phyloP scores from a whole-genome alignment of 345 rosid species.

The Carallia brachiata region DNA sequence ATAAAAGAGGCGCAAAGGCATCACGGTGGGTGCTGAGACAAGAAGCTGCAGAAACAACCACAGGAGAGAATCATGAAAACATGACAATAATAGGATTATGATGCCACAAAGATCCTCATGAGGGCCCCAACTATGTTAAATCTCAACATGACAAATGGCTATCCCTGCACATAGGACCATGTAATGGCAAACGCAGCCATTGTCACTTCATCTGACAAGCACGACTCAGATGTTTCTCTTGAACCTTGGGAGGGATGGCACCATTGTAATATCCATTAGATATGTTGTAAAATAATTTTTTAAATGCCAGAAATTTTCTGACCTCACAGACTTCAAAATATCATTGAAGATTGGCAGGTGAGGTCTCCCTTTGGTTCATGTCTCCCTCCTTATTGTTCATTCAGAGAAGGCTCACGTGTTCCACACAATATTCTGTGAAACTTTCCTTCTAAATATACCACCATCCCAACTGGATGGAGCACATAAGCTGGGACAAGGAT shows the following conservation, averaged over 20 bases:
- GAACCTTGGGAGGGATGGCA: not conserved
- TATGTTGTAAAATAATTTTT: not conserved
- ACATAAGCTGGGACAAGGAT: not conserved
- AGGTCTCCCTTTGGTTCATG: not conserved
- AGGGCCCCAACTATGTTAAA: not conserved
- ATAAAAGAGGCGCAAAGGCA: slow-evolving; percentile 55
- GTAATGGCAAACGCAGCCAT: slow-evolving; percentile 2
- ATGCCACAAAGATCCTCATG: not conserved
- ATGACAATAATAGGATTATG: not conserved
- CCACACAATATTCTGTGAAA: too few species aligned
- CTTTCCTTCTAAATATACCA: not conserved
- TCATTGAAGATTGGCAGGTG: not conserved
- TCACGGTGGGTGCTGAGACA: slow-evolving; percentile 60
- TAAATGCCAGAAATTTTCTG: not conserved
- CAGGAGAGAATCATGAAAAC: slow-evolving; percentile 13
- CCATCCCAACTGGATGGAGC: not conserved
- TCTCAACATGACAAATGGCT: not conserved
- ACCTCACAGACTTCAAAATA: not conserved
- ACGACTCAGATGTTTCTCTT: not conserved
- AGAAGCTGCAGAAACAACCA: slow-evolving; percentile 57
- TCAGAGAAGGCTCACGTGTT: too few species aligned
- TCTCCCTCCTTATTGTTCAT: not conserved
- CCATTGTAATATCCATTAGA: not conserved
- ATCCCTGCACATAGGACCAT: not conserved
- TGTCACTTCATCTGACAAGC: not conserved